Percentiles rank a stretch among this genome's conserved stretches.
phyloP scores from a whole-genome alignment of 768 basidiomycete genomes.

The Suillus americanus region DNA sequence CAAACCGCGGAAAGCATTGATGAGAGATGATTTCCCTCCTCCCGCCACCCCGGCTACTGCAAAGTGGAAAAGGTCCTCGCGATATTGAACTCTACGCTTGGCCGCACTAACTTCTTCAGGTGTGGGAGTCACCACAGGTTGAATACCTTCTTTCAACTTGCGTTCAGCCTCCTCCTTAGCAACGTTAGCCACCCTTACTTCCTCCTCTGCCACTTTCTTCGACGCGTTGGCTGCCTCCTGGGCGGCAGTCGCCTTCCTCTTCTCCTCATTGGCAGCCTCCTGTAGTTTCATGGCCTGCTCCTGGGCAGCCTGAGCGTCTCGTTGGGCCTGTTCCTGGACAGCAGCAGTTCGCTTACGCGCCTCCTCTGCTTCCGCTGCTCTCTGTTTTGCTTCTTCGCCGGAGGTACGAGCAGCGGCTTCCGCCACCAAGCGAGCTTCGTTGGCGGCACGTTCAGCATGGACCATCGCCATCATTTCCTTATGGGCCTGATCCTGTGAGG shows the following conservation, averaged over 20 bases:
- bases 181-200: slow-evolving; percentile 6
- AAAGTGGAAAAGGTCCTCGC: slow-evolving; percentile 29
- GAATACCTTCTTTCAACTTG: slow-evolving; percentile 26
- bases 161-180: slow-evolving; percentile 13
- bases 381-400: slow-evolving; percentile 1
- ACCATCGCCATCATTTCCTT: slow-evolving; percentile 5
- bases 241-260: slow-evolving; percentile 16
- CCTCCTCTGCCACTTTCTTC: slow-evolving; percentile 15
- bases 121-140: slow-evolving; percentile 31
- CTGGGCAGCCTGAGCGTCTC: slow-evolving; percentile 10
- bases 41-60: slow-evolving; percentile 31
- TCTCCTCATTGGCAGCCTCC: slow-evolving; percentile 20
- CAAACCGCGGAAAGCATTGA: slow-evolving; percentile 34
- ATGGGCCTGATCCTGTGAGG: neutral
- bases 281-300: slow-evolving; percentile 8
- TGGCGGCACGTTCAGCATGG: slow-evolving; percentile 1
- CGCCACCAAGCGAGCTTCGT: slow-evolving; percentile 4
- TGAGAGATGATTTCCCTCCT: slow-evolving; percentile 31
- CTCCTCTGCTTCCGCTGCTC: slow-evolving; percentile 6
- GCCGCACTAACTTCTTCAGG: slow-evolving; percentile 23
- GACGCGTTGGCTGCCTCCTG: slow-evolving; percentile 15
- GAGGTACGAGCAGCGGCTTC: slow-evolving; percentile 7
- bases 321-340: slow-evolving; percentile 13
- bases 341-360: slow-evolving; percentile 11
- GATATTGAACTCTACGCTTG: slow-evolving; percentile 26